Conservation (phyloP, 768 basidiomycete species). For the Kwoniella pini region DNA sequence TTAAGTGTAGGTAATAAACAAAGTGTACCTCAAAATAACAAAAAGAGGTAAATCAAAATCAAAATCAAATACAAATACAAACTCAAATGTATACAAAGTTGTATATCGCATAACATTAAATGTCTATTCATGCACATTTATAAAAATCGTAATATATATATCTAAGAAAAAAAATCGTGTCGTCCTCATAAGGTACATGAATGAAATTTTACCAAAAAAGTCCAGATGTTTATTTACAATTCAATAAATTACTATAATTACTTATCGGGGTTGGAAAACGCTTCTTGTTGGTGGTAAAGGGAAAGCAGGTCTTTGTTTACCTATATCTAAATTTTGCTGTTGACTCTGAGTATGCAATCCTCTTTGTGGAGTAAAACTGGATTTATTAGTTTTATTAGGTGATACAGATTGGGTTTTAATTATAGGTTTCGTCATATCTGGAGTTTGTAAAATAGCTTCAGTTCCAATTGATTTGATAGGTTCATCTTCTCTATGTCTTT, state of each 20-base stretch:
- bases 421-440: neutral
- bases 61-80: neutral
- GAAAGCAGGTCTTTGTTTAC: constrained; percentile 16
- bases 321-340: neutral
- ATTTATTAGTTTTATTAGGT: neutral
- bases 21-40: constrained; percentile 58
- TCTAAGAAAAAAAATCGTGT: too few species aligned
- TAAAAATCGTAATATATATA: too few species aligned
- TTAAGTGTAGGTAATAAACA: constrained; percentile 90
- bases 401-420: neutral
- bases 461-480: neutral
- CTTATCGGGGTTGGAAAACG: constrained; percentile 11
- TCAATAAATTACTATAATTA: neutral
- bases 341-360: neutral
- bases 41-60: constrained; percentile 6
- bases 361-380: constrained; percentile 21
- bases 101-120: too few species aligned
- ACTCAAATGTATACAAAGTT: too few species aligned
- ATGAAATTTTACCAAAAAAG: too few species aligned
- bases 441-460: constrained; percentile 1
- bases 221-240: too few species aligned
- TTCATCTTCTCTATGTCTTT: constrained; percentile 5
- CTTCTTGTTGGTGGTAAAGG: constrained; percentile 19
- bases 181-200: too few species aligned
- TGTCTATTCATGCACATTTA: neutral